These are phyloP conservation scores for Austroboletus eburneus DNA, from an alignment of 768 basidiomycete genomes.

Conservation along the genomic window DNA sequence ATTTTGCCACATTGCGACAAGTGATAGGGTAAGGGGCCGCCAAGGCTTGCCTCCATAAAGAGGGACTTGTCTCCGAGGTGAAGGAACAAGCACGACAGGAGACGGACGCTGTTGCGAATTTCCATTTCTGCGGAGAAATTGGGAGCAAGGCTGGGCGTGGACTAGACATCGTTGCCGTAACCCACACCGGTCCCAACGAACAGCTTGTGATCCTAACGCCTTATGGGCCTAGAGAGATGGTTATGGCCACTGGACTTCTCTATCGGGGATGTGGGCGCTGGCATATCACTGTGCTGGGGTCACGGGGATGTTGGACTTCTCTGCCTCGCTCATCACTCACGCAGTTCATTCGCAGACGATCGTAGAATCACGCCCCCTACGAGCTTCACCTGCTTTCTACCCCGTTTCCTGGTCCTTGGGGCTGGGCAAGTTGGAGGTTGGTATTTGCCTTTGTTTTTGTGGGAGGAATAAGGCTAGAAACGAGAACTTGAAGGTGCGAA, in stretches of 20 bases:
- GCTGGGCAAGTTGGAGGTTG: neutral
- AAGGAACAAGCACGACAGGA: neutral
- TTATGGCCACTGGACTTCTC: slow-evolving; percentile 8
- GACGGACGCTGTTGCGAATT: neutral
- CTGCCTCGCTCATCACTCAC: slow-evolving; percentile 20
- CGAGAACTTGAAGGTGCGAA: slow-evolving; percentile 3
- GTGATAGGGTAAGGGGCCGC: neutral
- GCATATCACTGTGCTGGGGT: slow-evolving; percentile 13
- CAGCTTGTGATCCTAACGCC: slow-evolving; percentile 2
- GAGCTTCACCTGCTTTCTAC: slow-evolving; percentile 1
- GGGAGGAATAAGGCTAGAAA: neutral
- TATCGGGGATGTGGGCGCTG: slow-evolving; percentile 8
- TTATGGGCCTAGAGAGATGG: slow-evolving; percentile 5
- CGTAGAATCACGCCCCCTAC: slow-evolving; percentile 6
- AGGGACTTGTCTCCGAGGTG: slow-evolving; percentile 3
- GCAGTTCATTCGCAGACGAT: slow-evolving; percentile 13
- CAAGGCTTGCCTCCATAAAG: slow-evolving; percentile 1
- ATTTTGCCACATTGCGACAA: slow-evolving; percentile 6
- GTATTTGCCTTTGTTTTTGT: slow-evolving; percentile 22
- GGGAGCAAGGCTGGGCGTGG: too few relatives aligned
- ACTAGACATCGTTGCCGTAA: slow-evolving; percentile 7
- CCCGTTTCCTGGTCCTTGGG: slow-evolving; percentile 1
- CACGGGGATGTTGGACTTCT: slow-evolving; percentile 15
- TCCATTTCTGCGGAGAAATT: slow-evolving; percentile 1
- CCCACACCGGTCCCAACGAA: slow-evolving; percentile 6